phyloP scores from a whole-genome alignment of 108 stramenopile genomes.

The Pseudonitzschia multiseries region DNA sequence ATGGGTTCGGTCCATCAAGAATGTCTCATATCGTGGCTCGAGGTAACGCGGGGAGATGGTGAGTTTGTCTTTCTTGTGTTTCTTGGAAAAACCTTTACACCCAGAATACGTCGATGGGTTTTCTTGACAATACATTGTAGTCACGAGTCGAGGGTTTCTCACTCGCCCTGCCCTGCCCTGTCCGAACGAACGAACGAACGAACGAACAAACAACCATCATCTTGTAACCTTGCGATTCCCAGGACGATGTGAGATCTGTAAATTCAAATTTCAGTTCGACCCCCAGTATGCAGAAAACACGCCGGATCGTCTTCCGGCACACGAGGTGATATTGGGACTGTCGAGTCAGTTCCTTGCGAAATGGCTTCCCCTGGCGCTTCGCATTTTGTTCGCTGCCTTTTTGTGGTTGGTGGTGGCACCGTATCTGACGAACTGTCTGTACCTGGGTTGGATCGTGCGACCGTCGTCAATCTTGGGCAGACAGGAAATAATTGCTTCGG shows the following conservation, averaged over 20 bases:
- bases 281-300: constrained; percentile 76
- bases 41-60: constrained; percentile 71
- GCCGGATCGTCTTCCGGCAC: constrained; percentile 68
- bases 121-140: too few relatives aligned
- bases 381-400: constrained; percentile 54
- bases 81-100: too few relatives aligned
- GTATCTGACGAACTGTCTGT: constrained; percentile 79
- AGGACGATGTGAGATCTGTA: constrained; percentile 84
- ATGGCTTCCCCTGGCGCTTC: constrained; percentile 77
- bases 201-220: too few relatives aligned
- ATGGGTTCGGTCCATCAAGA: constrained; percentile 91
- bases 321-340: constrained; percentile 70
- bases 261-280: constrained; percentile 78
- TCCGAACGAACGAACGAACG: too few relatives aligned
- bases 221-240: constrained; percentile 2
- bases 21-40: constrained; percentile 86
- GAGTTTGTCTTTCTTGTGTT: constrained; percentile 24
- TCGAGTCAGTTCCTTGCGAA: constrained; percentile 55
- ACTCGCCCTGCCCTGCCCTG: neutral
- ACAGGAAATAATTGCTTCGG: constrained; percentile 53
- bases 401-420: constrained; percentile 88
- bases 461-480: constrained; percentile 56
- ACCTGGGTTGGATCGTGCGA: constrained; percentile 88
- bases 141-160: neutral
- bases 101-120: too few relatives aligned